Evolutionary conservation across 768 basidiomycete genomes (phyloP), one percentile per base, ranked within the genome.

Genomic region (Arthromyces matolae): DNA sequence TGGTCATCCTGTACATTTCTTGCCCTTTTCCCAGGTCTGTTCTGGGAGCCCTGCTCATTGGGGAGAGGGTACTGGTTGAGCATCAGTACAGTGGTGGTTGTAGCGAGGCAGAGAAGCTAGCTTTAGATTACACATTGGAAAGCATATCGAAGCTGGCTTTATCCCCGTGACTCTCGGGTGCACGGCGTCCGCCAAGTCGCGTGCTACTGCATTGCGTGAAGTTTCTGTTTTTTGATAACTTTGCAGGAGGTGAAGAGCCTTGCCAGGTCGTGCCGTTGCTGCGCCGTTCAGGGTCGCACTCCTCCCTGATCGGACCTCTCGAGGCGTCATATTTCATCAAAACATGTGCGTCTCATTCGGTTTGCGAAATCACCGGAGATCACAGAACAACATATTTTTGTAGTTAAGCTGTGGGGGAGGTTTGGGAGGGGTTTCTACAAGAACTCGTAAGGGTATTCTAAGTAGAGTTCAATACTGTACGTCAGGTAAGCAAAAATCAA

Each of bases 131-230:
- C 42, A 28, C 35, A 42, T 39, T 14, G 32, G 35, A 43, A 44
- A 50, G 35, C 28, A 50, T 43, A 39, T 50, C 49, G 49, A 50
- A 50, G 49, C 36, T 32, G 42, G 8, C 3, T 27, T 44, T 44
- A n/a, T n/a, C n/a, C 49, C 49, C 49, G 49, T 50, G 49, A 50
- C 49, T 50, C 42, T 45, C 49, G 49, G 49, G 47, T 29, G 40
- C 25, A 49, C 27, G 42, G 32, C 29, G 47, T 29, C 34, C 25
- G 24, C 28, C n/a, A 32, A 31, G 39, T 48, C 40, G 40, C 36
- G 22, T 50, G 42, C 38, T 27, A 28, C 35, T 38, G n/a, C n/a
- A n/a, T n/a, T n/a, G n/a, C 45, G 10, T 23, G 22, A 6, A 18
- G 36, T 38, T 42, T 20, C 20, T 5, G 23, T 19, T 22, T 16